Conservation (phyloP, 345 rosid species). For the Salix arbutifolia region DNA sequence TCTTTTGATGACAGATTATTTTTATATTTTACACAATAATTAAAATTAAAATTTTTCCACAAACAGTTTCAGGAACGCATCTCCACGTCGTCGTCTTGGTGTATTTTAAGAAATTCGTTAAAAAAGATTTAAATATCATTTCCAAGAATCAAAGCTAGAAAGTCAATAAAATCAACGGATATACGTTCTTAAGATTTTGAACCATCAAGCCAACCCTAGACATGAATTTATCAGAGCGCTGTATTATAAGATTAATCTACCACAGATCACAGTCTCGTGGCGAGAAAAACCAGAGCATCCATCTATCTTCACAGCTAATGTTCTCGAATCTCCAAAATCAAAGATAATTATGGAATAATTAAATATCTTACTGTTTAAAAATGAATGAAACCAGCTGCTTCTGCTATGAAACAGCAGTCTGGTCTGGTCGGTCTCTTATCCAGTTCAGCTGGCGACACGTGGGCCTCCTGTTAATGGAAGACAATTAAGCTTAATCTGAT, state of each 20-base stretch:
- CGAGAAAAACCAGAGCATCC: neutral
- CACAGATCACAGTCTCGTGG: neutral
- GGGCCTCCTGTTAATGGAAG: neutral
- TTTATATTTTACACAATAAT: too few relatives aligned
- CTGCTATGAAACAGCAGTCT: neutral
- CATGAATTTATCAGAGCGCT: too few relatives aligned
- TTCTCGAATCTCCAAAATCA: conserved; percentile 24
- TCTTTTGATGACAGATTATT: too few relatives aligned
- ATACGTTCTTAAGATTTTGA: too few relatives aligned
- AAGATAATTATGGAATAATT: conserved; percentile 7
- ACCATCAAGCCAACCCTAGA: too few relatives aligned
- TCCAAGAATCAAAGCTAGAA: too few relatives aligned
- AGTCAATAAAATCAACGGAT: too few relatives aligned
- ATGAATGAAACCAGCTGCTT: neutral
- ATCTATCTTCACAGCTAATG: conserved; percentile 13
- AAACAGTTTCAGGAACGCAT: too few relatives aligned
- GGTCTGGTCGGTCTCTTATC: neutral
- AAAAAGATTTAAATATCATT: too few relatives aligned
- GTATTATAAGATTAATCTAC: neutral
- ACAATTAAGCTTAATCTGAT: neutral
- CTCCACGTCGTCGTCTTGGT: too few relatives aligned
- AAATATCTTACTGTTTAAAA: neutral
- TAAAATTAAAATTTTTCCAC: too few relatives aligned
- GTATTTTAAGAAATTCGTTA: too few relatives aligned
- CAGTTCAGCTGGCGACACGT: conserved; percentile 13